Evolutionary conservation across 2,329 filamentous ascomycete species (phyloP).

Genomic region (Aspergillus sp.): DNA sequence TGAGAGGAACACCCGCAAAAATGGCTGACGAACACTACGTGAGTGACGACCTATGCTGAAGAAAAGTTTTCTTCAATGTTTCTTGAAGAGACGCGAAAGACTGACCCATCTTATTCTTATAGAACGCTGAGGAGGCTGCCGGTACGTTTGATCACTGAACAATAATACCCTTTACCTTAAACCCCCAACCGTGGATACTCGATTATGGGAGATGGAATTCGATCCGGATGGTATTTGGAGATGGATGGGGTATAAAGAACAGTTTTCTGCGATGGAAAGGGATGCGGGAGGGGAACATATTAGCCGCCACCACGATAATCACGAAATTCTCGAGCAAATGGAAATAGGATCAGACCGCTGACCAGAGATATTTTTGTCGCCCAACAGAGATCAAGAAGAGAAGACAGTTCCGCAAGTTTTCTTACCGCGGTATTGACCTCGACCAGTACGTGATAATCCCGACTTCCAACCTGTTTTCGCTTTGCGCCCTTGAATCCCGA

Average conservation of each 20-base stretch:
- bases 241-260: neutral
- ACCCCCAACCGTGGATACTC: conserved; percentile 7
- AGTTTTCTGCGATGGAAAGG: neutral
- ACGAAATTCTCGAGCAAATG: conserved; percentile 13
- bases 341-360: conserved; percentile 25
- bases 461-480: conserved; percentile 4
- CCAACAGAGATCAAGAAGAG: conserved; percentile 92
- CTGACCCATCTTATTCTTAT: conserved; percentile 39
- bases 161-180: conserved; percentile 16
- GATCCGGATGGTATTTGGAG: conserved; percentile 7
- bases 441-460: conserved; percentile 74
- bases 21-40: conserved; percentile 92
- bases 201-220: neutral
- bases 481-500: conserved; percentile 13
- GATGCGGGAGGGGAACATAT: neutral
- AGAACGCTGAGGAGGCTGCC: conserved; percentile 97
- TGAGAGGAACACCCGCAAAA: conserved; percentile 55
- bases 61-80: neutral
- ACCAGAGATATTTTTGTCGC: conserved; percentile 24
- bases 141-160: conserved; percentile 50
- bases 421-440: conserved; percentile 98
- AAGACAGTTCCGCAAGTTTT: conserved; percentile 99
- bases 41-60: conserved; percentile 46
- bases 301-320: neutral
- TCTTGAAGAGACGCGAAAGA: conserved; percentile 16